Evolutionary conservation across 139 green algal species (phyloP).

Genomic region (Chlamydomonas incerta): DNA sequence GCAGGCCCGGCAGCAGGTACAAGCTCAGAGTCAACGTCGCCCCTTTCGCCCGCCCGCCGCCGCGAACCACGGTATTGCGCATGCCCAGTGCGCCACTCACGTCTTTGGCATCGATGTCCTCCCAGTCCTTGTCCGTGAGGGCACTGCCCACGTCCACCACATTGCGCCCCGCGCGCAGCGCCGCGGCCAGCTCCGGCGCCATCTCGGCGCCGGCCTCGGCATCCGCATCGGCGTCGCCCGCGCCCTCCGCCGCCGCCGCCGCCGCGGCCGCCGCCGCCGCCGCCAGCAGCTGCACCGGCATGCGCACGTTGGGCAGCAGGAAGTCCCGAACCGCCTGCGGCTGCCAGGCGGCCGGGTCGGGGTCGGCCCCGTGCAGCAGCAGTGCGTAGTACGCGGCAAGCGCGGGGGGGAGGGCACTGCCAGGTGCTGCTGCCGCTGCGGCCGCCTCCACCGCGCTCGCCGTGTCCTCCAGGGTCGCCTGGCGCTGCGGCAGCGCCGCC

Average conservation of each 20-base stretch:
- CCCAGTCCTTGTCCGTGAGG: conserved; percentile 30
- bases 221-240: neutral
- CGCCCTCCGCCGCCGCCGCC: neutral
- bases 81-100: no score
- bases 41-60: no score
- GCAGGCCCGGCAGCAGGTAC: no score
- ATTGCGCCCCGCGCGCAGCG: neutral
- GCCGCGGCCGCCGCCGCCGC: neutral
- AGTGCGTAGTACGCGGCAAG: neutral
- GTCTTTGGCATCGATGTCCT: conserved; percentile 43
- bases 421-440: neutral
- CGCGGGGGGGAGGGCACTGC: neutral
- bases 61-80: no score
- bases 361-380: conserved; percentile 1
- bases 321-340: neutral
- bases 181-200: neutral
- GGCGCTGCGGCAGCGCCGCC: neutral
- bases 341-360: conserved; percentile 3
- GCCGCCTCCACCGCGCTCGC: neutral
- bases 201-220: neutral
- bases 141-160: conserved; percentile 38
- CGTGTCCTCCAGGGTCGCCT: conserved; percentile 5
- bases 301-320: conserved; percentile 24
- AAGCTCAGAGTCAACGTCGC: no score
- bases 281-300: neutral